Evolutionary conservation across 2,329 filamentous ascomycete genomes (phyloP), one percentile per base, ranked within the genome.

Genomic region (Amauroascus verrucosus): DNA sequence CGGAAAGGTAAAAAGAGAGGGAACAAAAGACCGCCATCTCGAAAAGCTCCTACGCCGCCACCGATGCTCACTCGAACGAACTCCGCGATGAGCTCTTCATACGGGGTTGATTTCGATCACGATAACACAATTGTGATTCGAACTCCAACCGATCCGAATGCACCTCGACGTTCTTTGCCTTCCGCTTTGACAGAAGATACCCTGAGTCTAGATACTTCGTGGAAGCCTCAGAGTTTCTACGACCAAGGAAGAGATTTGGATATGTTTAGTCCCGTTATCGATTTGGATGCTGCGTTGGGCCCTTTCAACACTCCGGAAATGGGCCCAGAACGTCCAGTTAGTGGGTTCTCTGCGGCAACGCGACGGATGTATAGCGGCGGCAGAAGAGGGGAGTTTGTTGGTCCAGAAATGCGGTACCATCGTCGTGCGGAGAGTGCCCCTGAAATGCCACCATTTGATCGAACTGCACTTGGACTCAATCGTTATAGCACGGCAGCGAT

Each of bases 201-300:
- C 6, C 58, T 63, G 6, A 58, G 61, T 14, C 59, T 72, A 43
- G 70, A 72, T 46, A 62, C 58, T 6, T 62, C 70, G 6, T 72
- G 70, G 70, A 72, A 72, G 57, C 70, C 70, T 20, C 64, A 65
- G 49, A 72, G 69, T 49, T 72, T 72, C 51, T 72, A 72, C 45
- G 70, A 72, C 44, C 70, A 72, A 56, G 64, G 50, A 37, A 57
- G 63, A 1, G 76, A 81, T 7, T 80, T 83, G 45, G 87, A 94
- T 55, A 67, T 79, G 2, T 78, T 84, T 50, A 87, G 83, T 63
- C 84, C 86, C 6, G 85, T 96, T 67, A 94, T 98, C 58, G 93
- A 98, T 67, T 74, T 98, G 40, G 93, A 98, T 70, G 91, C 90
- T 16, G 93, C 91, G 24, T 77, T 97, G 1, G 90, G 89, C 1